These are phyloP conservation scores for Furcasterigmium sp. DNA, from an alignment of 2,329 filamentous ascomycete genomes.

Conservation along the genomic window DNA sequence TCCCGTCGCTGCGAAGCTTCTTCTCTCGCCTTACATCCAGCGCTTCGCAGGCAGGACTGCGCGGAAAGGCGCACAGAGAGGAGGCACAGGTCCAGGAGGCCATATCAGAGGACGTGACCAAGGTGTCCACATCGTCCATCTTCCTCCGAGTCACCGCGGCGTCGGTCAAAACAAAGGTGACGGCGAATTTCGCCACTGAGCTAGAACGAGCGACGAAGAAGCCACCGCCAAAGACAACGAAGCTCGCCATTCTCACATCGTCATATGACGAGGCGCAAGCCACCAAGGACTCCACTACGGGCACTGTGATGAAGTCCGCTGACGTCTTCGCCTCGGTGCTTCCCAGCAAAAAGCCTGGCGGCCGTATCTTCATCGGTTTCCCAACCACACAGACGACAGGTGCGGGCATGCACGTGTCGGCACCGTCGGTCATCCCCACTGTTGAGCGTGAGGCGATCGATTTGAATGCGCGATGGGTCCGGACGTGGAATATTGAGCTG, in stretches of 20 bases:
- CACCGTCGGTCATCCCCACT: constrained; percentile 92
- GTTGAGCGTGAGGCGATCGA: constrained; percentile 97
- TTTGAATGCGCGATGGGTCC: constrained; percentile 89
- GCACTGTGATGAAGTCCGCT: constrained; percentile 49
- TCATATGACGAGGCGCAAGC: constrained; percentile 78
- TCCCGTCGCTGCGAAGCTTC: constrained; percentile 68
- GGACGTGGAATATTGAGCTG: constrained; percentile 94
- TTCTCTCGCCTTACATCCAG: constrained; percentile 69
- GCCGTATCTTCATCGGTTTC: constrained; percentile 94
- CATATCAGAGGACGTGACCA: constrained; percentile 67
- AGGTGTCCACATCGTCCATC: constrained; percentile 68
- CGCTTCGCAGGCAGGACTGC: constrained; percentile 43
- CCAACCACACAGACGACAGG: constrained; percentile 97
- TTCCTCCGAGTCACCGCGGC: constrained; percentile 88
- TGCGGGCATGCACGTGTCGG: constrained; percentile 87
- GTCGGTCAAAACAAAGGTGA: constrained; percentile 70
- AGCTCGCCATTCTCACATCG: constrained; percentile 81
- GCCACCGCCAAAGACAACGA: constrained; percentile 82
- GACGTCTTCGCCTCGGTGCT: constrained; percentile 89
- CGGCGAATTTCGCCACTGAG: constrained; percentile 70
- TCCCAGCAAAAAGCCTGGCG: constrained; percentile 74
- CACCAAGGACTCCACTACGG: constrained; percentile 49
- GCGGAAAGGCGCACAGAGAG: constrained; percentile 53
- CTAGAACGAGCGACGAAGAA: constrained; percentile 96
- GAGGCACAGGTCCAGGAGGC: constrained; percentile 58